These are phyloP conservation scores for Fonsecaea monophora DNA, from an alignment of 2,329 filamentous ascomycete species.

Conservation along the genomic window DNA sequence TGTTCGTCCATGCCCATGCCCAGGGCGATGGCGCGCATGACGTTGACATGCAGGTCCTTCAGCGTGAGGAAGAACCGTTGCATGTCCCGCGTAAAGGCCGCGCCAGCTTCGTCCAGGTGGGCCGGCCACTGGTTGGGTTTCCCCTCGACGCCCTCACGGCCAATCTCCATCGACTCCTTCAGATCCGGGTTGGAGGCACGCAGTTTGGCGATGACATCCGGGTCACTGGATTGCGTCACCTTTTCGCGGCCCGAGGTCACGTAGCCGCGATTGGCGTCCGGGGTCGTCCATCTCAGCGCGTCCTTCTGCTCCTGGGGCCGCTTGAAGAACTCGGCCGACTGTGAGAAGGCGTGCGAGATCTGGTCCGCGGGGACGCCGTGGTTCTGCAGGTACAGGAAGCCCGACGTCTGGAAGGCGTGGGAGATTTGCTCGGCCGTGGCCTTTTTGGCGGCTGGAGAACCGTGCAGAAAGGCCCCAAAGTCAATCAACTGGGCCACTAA, in stretches of 20 bases:
- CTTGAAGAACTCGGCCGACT: slow-evolving; percentile 74
- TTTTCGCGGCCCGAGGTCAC: slow-evolving; percentile 75
- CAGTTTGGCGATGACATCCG: slow-evolving; percentile 63
- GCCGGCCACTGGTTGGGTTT: slow-evolving; percentile 82
- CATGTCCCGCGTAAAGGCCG: slow-evolving; percentile 75
- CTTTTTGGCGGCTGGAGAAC: slow-evolving; percentile 65
- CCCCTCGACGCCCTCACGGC: slow-evolving; percentile 64
- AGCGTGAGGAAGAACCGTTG: slow-evolving; percentile 75
- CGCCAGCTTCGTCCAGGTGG: slow-evolving; percentile 54
- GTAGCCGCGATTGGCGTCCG: slow-evolving; percentile 77
- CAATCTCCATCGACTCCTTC: slow-evolving; percentile 69
- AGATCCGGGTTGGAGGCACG: slow-evolving; percentile 59
- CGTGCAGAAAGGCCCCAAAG: slow-evolving; percentile 74
- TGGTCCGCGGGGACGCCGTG: slow-evolving; percentile 70
- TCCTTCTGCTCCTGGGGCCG: slow-evolving; percentile 69
- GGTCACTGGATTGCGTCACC: slow-evolving; percentile 64
- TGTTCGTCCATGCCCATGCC: slow-evolving; percentile 73
- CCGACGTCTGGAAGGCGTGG: slow-evolving; percentile 80
- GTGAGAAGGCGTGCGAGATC: slow-evolving; percentile 68
- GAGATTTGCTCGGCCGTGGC: slow-evolving; percentile 75
- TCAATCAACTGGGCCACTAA: slow-evolving; percentile 69
- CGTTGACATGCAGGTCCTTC: slow-evolving; percentile 73
- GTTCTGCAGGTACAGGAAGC: slow-evolving; percentile 88
- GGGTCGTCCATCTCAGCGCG: slow-evolving; percentile 71
- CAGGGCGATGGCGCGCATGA: slow-evolving; percentile 86